Percentiles rank a stretch among this genome's conserved stretches.
phyloP scores from a whole-genome alignment of 495 filamentous ascomycete species.

The Chlorociboria aeruginascens region DNA sequence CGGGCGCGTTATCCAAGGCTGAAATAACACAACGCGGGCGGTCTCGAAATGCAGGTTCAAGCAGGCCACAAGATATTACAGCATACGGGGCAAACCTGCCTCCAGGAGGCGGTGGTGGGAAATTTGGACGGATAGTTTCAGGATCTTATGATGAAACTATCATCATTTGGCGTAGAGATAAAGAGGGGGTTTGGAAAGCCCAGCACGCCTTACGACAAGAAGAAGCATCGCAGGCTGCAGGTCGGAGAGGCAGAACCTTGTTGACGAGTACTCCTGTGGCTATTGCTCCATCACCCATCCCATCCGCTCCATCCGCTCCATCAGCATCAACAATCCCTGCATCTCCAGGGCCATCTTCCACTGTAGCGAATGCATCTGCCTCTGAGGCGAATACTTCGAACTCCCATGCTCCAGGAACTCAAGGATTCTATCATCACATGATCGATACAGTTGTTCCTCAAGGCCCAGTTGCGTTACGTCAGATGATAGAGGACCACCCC shows the following conservation, averaged over 20 bases:
- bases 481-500: conserved; percentile 31
- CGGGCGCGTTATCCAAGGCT: conserved; percentile 34
- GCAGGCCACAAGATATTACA: conserved; percentile 60
- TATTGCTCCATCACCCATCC: too few relatives aligned
- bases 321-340: too few relatives aligned
- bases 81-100: conserved; percentile 73
- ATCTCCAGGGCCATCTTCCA: too few relatives aligned
- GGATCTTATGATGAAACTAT: conserved; percentile 94
- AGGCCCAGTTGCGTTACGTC: conserved; percentile 29
- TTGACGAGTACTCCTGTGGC: too few relatives aligned
- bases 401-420: conserved; percentile 3
- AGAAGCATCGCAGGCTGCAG: conserved; percentile 34
- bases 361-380: too few relatives aligned
- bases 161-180: conserved; percentile 82
- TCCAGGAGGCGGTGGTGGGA: conserved; percentile 76
- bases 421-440: conserved; percentile 10
- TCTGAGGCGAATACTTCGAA: background rate
- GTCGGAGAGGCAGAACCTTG: background rate
- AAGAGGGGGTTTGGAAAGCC: conserved; percentile 67
- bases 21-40: conserved; percentile 31
- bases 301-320: too few relatives aligned
- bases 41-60: conserved; percentile 62
- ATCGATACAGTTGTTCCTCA: conserved; percentile 22
- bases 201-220: conserved; percentile 63
- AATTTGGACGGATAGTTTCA: conserved; percentile 80